Evolutionary conservation across 2,329 filamentous ascomycete species (phyloP), one percentile per base, ranked within the genome.

Genomic region (Aspergillus tubingensis): DNA sequence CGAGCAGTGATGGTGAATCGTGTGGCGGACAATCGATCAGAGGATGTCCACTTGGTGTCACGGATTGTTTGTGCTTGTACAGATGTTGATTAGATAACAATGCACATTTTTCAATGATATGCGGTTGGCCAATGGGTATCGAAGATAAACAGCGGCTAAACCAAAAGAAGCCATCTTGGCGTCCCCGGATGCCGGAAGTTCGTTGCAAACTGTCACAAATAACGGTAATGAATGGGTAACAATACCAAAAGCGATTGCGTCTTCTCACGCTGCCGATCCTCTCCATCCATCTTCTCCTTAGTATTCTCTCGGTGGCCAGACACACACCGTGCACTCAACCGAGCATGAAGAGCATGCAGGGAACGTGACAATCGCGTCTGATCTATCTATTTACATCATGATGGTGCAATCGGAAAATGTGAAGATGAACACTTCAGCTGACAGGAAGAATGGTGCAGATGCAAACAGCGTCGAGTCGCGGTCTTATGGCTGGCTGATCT

Each of bases 161-260:
- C 48, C 23, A 0, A 7, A 38, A 44, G 0, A 4, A 32, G 3
- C 3, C 2, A 2, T 50, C 57, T 44, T 51, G 32, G 50, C 55
- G 51, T 2, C 2, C n/a, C 13, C 60, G 60, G 60, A 62, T 55
- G 60, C 30, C 60, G 60, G 60, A 62, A 51, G 56, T 62, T 62
- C 36, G 49, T 21, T 11, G 19, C 13, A 39, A 15, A 44, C 3
- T 5, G 25, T 25, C 4, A 56, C 10, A 19, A n/a, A 36, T 8
- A 17, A 3, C 2, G 5, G 57, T 59, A 48, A 27, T 51, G 30
- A 21, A 2, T 6, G 8, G 3, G 56, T 62, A 59, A 47, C 19
- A 13, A 52, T 55, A 58, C 49, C 32, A 25, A 11, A 13, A 8
- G 8, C 10, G 6, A 13, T 41, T 8, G 54, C 30, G 27, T 36